These are phyloP conservation scores for Colletotrichum neosansevieriae DNA, from an alignment of 2,329 filamentous ascomycete genomes.

Conservation along the genomic window DNA sequence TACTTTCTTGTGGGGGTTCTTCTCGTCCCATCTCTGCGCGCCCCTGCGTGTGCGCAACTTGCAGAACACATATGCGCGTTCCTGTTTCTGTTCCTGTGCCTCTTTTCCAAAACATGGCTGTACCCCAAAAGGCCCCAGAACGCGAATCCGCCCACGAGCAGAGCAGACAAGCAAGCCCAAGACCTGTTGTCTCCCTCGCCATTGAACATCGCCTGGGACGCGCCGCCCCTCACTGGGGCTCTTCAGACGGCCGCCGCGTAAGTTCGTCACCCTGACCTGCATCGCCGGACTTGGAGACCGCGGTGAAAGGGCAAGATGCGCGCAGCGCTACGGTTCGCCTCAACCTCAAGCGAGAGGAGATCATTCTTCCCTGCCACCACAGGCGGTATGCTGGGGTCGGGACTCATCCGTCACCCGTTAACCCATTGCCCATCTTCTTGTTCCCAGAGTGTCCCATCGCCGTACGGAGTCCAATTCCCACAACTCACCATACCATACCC, in stretches of 20 bases:
- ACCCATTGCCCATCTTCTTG: conserved; percentile 22
- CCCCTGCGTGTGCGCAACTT: conserved; percentile 4
- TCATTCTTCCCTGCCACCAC: conserved; percentile 28
- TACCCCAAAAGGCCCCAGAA: conserved; percentile 9
- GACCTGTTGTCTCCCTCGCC: conserved; percentile 23
- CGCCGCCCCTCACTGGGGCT: background rate
- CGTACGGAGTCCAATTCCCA: conserved; percentile 3
- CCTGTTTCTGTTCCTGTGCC: conserved; percentile 23
- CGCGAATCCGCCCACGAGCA: conserved; percentile 1
- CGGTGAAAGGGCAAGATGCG: conserved; percentile 2
- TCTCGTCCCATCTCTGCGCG: conserved; percentile 23
- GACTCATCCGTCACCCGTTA: conserved; percentile 28
- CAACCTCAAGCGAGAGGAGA: conserved; percentile 20
- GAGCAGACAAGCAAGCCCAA: background rate
- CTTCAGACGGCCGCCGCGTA: conserved; percentile 9
- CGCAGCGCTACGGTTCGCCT: background rate
- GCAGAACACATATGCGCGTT: conserved; percentile 29
- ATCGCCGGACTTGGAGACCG: background rate
- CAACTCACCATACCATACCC: conserved; percentile 17
- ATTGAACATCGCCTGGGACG: conserved; percentile 15
- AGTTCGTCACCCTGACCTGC: conserved; percentile 4
- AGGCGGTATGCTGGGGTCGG: conserved; percentile 26
- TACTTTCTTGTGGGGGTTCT: conserved; percentile 26
- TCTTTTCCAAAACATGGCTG: conserved; percentile 26
- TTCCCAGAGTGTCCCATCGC: conserved; percentile 5